These are phyloP conservation scores for Lachancea sp. DNA, from an alignment of 805 yeast genomes.

Conservation along the genomic window DNA sequence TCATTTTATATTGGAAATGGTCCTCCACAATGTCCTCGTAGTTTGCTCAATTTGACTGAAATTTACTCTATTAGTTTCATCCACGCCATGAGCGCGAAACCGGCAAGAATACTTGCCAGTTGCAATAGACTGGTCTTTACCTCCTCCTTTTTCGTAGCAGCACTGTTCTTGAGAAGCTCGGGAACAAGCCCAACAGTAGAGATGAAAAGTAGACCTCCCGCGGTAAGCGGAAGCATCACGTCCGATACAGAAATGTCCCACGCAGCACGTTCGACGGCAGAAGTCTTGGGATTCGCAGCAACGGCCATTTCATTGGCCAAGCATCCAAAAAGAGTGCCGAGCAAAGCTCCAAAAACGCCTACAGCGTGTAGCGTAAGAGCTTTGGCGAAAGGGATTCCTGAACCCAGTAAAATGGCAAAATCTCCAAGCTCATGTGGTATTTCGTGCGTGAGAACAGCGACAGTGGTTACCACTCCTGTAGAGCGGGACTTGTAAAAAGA, in stretches of 20 bases:
- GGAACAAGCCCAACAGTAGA: conserved; percentile 74
- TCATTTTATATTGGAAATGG: too few species aligned
- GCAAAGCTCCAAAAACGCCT: conserved; percentile 57
- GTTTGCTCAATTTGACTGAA: too few species aligned
- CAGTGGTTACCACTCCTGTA: conserved; percentile 61
- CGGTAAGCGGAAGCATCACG: conserved; percentile 60
- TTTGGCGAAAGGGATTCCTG: conserved; percentile 59
- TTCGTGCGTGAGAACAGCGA: conserved; percentile 71
- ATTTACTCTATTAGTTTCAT: conserved; percentile 3
- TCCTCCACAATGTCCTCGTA: too few species aligned
- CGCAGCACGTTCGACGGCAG: neutral
- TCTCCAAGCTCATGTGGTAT: conserved; percentile 81
- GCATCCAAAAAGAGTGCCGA: conserved; percentile 64
- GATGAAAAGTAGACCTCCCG: conserved; percentile 70
- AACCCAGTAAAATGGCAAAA: conserved; percentile 58
- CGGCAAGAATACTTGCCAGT: conserved; percentile 43
- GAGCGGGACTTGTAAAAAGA: conserved; percentile 54
- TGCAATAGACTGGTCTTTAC: conserved; percentile 40
- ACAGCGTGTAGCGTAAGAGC: conserved; percentile 63
- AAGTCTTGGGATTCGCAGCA: neutral
- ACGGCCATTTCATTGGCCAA: conserved; percentile 36
- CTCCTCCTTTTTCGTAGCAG: conserved; percentile 35
- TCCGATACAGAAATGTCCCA: conserved; percentile 34
- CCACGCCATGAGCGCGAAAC: conserved; percentile 50
- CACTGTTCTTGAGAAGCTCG: conserved; percentile 47